Evolutionary conservation across 345 rosid species (phyloP), one percentile per base, ranked within the genome.

Genomic region (Acer yangbiense): DNA sequence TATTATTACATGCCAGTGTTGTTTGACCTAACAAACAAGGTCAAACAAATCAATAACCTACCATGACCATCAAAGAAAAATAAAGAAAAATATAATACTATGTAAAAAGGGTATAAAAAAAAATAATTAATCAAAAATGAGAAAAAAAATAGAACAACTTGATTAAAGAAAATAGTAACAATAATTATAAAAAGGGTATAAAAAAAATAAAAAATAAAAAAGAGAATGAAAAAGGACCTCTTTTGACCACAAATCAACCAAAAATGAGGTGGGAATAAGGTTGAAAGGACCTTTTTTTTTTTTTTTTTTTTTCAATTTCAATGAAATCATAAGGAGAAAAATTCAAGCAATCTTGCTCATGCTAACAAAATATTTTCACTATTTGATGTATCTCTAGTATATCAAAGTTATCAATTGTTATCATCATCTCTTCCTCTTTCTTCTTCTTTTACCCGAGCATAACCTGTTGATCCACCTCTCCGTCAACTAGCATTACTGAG

Each of bases 401-500:
- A 72, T 72, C 76, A 55, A 79, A 58, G 62, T 72, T 52, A 65
- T 80, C 76, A 77, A 57, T 60, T 21, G 69, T 65, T 81, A 57
- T 58, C 63, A 58, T 85, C 68, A 61, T 62, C 74, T 74, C 25
- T 3, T 27, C 46, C 43, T 48, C 43, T 48, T 65, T 78, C 69
- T 55, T 29, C 44, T 52, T 84, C 76, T 32, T 32, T 4, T 32
- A 86, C 57, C 84, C 86, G 78, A 87, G 88, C 83, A 83, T 83
- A 83, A 85, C 63, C 58, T 78, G 86, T n/a, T 81, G 87, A 25
- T 73, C 84, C 69, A 73, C 60, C 20, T 82, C 87, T 64, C 83
- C 88, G 43, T 78, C 87, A 4, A 68, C 58, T 2, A 81, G 73
- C 88, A 89, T 87, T 75, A 89, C 79, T 0, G 98, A 93, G 87